Base-by-base conservation (phyloP, 2,329 filamentous ascomycete genomes). In the Chalaropsis ovoidea region DNA sequence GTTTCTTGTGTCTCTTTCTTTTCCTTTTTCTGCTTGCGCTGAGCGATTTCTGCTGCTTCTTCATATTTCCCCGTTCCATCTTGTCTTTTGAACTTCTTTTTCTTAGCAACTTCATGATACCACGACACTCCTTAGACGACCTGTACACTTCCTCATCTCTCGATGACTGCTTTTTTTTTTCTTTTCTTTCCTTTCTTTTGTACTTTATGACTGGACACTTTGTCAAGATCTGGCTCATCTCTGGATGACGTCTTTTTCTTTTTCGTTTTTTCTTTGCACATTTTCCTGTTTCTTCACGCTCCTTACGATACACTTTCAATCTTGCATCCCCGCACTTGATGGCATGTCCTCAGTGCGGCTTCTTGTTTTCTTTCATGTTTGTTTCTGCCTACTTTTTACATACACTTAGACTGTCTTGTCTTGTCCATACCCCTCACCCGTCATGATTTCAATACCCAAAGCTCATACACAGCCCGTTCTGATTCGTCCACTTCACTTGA, bases 51-150 rank as follows among this genome's bases (percentile, higher is more conserved):
- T 8, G 5, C 2, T 54, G 11, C 24, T 54, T 54, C 8, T 27
- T 54, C 3, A 8, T 31, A 13, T 54, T 54, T 7, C 19, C 24
- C 10, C 22, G 15, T 35, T 56, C 42, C 17, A 43, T n/a, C 11
- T n/a, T 43, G 42, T 43, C 42, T n/a, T 43, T 43, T 43, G 42
- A n/a, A 15, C 17, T 43, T 43, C 17, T n/a, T 43, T 43, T 43
- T 43, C 17, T 56, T 56, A 22, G 49, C 52, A 35, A 24, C 24
- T 56, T 56, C 6, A 56, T 17, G 52, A 56, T 56, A 56, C 22
- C 52, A 56, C 52, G 52, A 56, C 52, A 56, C 24, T 35, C 52
- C 52, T 56, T 56, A 56, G 52, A 31, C 52, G 52, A 56, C 52
- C 27, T 27, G 52, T 56, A 56, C 24, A 31, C 17, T 31, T 31